Conservation (phyloP, 129 eudicot species). For the Helichrysum umbraculigerum region DNA sequence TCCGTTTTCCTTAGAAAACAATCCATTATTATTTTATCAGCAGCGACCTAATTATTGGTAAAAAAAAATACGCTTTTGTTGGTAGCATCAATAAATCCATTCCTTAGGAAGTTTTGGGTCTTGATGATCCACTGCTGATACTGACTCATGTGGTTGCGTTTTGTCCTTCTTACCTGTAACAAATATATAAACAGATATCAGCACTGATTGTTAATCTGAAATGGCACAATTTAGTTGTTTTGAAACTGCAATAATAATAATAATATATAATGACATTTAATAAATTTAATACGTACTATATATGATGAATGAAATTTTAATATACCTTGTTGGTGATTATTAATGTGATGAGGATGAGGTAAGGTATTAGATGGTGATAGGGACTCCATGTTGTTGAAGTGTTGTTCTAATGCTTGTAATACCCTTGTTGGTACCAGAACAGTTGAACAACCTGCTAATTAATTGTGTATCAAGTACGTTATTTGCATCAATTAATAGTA, state of each 20-base stretch:
- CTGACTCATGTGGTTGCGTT: conserved; percentile 11
- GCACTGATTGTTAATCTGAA: background rate
- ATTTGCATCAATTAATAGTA: background rate
- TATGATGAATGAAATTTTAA: too few relatives aligned
- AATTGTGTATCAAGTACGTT: background rate
- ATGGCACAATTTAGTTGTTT: background rate
- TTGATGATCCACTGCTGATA: conserved; percentile 29
- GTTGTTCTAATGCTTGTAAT: conserved; percentile 50
- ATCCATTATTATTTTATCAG: background rate
- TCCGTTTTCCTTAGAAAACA: conserved; percentile 12
- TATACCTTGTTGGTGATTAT: conserved; percentile 24
- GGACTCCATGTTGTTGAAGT: conserved; percentile 45
- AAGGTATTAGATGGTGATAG: conserved; percentile 25
- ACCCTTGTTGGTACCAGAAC: conserved; percentile 61
- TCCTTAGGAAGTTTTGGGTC: conserved; percentile 52
- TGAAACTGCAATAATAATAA: background rate
- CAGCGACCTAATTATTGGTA: background rate
- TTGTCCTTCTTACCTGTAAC: conserved; percentile 11
- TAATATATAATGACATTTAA: too few relatives aligned
- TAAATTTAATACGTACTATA: too few relatives aligned
- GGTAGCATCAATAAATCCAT: conserved; percentile 51
- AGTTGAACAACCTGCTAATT: conserved; percentile 46
- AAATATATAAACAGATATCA: conserved; percentile 14
- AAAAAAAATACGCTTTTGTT: background rate
- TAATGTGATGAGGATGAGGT: conserved; percentile 5